Conservation (phyloP, 768 basidiomycete species). For the Podaxis mareebaensis region DNA sequence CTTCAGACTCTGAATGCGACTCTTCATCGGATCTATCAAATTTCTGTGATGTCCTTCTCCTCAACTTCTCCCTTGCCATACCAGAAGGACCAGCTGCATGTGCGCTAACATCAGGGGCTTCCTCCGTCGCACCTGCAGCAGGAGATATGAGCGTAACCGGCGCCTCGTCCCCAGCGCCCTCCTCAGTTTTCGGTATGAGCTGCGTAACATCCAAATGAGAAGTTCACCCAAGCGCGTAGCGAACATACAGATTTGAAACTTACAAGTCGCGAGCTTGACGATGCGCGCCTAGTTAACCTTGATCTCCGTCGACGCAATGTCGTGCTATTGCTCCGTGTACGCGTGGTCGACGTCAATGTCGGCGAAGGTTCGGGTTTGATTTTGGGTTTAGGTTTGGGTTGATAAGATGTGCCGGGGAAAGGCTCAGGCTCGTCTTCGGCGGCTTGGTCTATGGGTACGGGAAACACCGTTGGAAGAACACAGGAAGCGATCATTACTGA, state of each 20-base stretch:
- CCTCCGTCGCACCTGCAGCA: neutral
- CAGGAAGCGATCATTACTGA: slow-evolving; percentile 48
- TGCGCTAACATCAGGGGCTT: neutral
- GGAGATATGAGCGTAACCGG: slow-evolving; percentile 1
- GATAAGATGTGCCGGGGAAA: neutral
- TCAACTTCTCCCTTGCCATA: neutral
- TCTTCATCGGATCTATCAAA: slow-evolving; percentile 1
- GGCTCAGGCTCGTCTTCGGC: neutral
- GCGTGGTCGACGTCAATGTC: neutral
- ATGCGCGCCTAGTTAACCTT: neutral
- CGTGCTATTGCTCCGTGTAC: slow-evolving; percentile 2
- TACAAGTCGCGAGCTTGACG: slow-evolving; percentile 9
- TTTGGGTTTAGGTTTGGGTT: neutral
- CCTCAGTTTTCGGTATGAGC: neutral
- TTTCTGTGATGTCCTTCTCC: slow-evolving; percentile 9
- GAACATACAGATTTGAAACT: neutral
- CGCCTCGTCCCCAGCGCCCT: neutral
- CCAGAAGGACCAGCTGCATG: neutral
- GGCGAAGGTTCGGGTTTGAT: neutral
- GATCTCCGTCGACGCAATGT: slow-evolving; percentile 8
- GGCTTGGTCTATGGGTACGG: slow-evolving; percentile 3
- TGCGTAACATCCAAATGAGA: neutral
- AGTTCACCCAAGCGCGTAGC: neutral
- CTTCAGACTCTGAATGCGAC: neutral
- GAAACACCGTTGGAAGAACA: slow-evolving; percentile 42